Conservation (phyloP, 257 asterid species). For the Solanum clarkiae region DNA sequence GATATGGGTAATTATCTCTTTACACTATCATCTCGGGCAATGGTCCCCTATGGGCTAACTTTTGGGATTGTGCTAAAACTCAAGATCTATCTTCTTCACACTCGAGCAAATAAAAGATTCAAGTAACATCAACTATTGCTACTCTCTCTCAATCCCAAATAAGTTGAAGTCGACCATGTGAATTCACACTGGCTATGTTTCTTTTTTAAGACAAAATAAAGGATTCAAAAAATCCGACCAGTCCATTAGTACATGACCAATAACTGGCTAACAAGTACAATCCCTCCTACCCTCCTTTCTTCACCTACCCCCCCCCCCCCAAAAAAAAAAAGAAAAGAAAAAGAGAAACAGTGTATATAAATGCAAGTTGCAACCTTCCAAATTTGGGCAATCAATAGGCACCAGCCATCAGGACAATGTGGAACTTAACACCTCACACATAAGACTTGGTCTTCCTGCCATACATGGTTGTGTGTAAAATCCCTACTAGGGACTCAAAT, state of each 20-base stretch:
- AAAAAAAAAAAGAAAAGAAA: neutral
- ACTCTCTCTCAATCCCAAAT: neutral
- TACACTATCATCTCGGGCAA: neutral
- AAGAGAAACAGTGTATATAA: neutral
- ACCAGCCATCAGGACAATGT: neutral
- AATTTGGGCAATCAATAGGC: neutral
- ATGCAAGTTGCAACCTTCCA: neutral
- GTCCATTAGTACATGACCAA: neutral
- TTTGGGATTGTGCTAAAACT: neutral
- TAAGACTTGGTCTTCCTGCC: neutral
- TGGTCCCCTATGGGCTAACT: neutral
- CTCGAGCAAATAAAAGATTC: neutral
- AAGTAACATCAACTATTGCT: neutral
- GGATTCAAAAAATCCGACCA: neutral
- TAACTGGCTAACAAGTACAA: neutral
- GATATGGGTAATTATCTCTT: neutral
- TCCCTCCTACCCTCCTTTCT: neutral
- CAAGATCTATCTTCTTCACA: neutral
- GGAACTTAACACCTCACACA: neutral
- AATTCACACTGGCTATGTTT: neutral
- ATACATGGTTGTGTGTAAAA: neutral
- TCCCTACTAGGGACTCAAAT: neutral
- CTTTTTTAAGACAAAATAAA: neutral
- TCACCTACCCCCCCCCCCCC: neutral
- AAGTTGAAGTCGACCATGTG: neutral